Evolutionary conservation across 2,329 filamentous ascomycete species (phyloP), one percentile per base, ranked within the genome.

Genomic region (Phoma sp.): DNA sequence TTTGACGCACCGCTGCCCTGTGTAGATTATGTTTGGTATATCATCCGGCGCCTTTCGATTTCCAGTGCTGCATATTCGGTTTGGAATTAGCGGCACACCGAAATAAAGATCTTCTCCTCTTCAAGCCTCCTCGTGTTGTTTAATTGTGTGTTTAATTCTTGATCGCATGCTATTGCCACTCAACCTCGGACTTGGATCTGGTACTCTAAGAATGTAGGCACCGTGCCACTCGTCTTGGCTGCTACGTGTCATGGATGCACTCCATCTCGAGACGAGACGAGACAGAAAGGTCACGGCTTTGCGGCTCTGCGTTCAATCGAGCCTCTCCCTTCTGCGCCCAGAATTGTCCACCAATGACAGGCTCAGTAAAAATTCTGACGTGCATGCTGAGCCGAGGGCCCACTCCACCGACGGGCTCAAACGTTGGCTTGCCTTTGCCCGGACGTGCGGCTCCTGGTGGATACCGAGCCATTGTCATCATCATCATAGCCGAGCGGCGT

Each of bases 11-110:
- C 58, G 57, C 63, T 46, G 62, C 62, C 60, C 58, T 61, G 51
- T 75, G 69, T 74, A 74, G 67, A 67, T 67, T 72, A 73, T 68
- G 61, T 70, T 69, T 66, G 65, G 65, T 71, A 68, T 72, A 70
- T 59, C 61, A 64, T 69, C 60, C 64, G 67, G 67, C 65, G 68
- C 59, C 51, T 66, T 68, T 63, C 58, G 69, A 65, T 64, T 64
- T 67, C 49, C 60, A 62, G 65, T 72, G 71, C 65, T 67, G 66
- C 65, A 71, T 73, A 67, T 60, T 59, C 62, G 63, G 70, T 69
- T 62, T 71, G 68, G 64, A 68, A 66, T 67, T 70, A 65, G 69
- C 67, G 65, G 63, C 63, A 72, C 67, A 64, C 60, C 64, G 68
- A 69, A 74, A 70, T 68, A 66, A 59, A 65, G 66, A 72, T 40